Conservation (phyloP, 345 rosid species). For the Salix suchowensis region DNA sequence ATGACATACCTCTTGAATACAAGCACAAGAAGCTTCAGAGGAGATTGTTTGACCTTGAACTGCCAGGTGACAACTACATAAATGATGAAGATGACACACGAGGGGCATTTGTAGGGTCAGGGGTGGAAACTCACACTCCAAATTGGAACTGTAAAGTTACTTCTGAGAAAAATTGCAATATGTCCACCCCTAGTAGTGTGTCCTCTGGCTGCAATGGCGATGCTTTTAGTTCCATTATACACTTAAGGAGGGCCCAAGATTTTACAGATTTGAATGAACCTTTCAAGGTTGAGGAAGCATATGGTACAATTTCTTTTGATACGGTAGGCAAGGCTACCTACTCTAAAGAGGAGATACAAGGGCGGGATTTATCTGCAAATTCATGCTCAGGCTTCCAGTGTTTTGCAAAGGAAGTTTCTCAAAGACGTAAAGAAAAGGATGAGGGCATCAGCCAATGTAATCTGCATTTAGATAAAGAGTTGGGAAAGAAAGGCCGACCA, state of each 20-base stretch:
- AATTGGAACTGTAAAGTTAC: constrained; percentile 20
- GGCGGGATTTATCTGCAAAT: constrained; percentile 18
- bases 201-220: constrained; percentile 27
- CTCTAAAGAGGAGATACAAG: constrained; percentile 20
- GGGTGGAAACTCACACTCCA: constrained; percentile 5
- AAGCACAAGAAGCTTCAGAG: constrained; percentile 35
- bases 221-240: constrained; percentile 19
- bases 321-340: constrained; percentile 13
- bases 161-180: constrained; percentile 7
- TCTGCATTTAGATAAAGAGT: constrained; percentile 32
- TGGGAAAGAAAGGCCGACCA: constrained; percentile 27
- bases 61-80: constrained; percentile 50
- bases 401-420: constrained; percentile 24
- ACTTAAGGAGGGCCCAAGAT: constrained; percentile 24
- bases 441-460: constrained; percentile 21
- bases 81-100: constrained; percentile 36
- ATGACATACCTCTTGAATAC: constrained; percentile 29
- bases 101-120: constrained; percentile 24
- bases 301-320: constrained; percentile 24
- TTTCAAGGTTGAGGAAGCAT: constrained; percentile 34
- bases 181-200: constrained; percentile 7
- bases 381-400: constrained; percentile 16
- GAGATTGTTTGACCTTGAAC: constrained; percentile 56
- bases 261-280: constrained; percentile 55
- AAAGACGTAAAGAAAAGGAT: constrained; percentile 29